Evolutionary conservation across 2,329 filamentous ascomycete species (phyloP).

Genomic region (Aspergillus unguis): DNA sequence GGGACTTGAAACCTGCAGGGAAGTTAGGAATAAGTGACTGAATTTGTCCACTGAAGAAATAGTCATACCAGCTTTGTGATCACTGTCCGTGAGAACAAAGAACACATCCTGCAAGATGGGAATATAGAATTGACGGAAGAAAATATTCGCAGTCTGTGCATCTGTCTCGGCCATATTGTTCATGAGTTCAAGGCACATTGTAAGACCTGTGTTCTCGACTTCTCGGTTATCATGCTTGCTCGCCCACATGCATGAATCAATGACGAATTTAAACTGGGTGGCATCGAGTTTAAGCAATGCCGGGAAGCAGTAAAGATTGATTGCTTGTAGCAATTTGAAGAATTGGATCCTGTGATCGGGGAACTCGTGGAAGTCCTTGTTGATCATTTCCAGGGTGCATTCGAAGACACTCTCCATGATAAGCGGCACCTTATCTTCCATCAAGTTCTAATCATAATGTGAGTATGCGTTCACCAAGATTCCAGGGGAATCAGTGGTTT

Average conservation of each 20-base stretch:
- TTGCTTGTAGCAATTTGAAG: constrained; percentile 92
- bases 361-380: constrained; percentile 99
- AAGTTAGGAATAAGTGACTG: not conserved
- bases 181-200: constrained; percentile 97
- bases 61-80: constrained; percentile 79
- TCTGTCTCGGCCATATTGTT: constrained; percentile 96
- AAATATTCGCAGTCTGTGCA: constrained; percentile 77
- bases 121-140: constrained; percentile 98
- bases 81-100: constrained; percentile 94
- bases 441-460: constrained; percentile 63
- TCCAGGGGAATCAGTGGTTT: not conserved
- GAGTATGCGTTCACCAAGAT: constrained; percentile 21
- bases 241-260: constrained; percentile 99
- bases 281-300: constrained; percentile 90
- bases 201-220: constrained; percentile 91
- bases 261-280: constrained; percentile 98
- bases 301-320: constrained; percentile 97
- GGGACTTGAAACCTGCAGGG: constrained; percentile 77
- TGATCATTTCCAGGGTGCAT: constrained; percentile 99
- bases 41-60: not conserved
- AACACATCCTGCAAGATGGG: constrained; percentile 96
- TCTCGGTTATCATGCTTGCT: constrained; percentile 99
- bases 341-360: constrained; percentile 99
- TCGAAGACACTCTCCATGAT: constrained; percentile 99
- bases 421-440: constrained; percentile 96